phyloP scores from a whole-genome alignment of 495 filamentous ascomycete species.

The Geopyxis carbonaria region DNA sequence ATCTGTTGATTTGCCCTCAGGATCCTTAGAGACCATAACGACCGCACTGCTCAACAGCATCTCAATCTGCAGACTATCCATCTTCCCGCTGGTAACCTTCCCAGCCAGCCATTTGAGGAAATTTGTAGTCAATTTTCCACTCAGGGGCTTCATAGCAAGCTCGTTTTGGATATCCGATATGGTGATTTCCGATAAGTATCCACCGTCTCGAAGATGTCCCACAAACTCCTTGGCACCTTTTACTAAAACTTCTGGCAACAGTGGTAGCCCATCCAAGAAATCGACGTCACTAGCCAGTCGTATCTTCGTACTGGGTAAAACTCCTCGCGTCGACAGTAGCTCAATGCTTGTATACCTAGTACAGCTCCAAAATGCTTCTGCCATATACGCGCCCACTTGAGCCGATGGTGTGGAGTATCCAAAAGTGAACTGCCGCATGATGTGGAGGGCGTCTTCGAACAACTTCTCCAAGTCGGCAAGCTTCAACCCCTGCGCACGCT shows the following conservation, averaged over 20 bases:
- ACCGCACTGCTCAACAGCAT: constrained; percentile 64
- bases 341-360: constrained; percentile 67
- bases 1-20: constrained; percentile 35
- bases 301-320: constrained; percentile 59
- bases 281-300: constrained; percentile 62
- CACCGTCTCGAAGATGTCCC: constrained; percentile 56
- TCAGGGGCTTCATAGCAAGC: constrained; percentile 57
- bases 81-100: constrained; percentile 34
- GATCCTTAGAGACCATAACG: constrained; percentile 32
- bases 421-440: constrained; percentile 67
- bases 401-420: constrained; percentile 73
- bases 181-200: constrained; percentile 66
- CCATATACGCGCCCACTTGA: constrained; percentile 62
- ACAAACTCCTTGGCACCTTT: constrained; percentile 50
- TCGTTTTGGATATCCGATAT: constrained; percentile 70
- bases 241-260: constrained; percentile 59
- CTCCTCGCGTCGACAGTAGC: constrained; percentile 68
- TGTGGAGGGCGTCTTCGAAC: constrained; percentile 62
- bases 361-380: constrained; percentile 88
- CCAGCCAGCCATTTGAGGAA: constrained; percentile 57
- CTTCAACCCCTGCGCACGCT: constrained; percentile 35
- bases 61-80: constrained; percentile 44
- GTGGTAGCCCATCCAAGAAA: constrained; percentile 82
- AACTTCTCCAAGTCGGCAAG: constrained; percentile 41
- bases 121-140: constrained; percentile 51